A percentile compares a stretch with the other conserved stretches of the same genome.
phyloP scores from a whole-genome alignment of 2,329 filamentous ascomycete species.

The Furcasterigmium sp. region DNA sequence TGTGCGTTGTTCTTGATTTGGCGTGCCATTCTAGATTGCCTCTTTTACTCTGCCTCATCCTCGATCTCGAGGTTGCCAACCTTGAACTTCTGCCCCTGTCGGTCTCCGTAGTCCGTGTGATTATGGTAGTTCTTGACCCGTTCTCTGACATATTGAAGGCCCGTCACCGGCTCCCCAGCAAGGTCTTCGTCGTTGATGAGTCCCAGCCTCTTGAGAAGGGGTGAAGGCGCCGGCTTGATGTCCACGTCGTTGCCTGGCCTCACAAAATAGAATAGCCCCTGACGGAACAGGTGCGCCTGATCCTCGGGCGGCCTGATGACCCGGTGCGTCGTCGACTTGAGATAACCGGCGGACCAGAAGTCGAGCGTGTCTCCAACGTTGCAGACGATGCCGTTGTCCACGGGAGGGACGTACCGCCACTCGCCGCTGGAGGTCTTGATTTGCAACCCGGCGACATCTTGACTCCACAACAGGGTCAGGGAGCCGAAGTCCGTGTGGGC shows the following conservation, averaged over 20 bases:
- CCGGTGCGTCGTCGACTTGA: constrained; percentile 27
- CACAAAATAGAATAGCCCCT: constrained; percentile 30
- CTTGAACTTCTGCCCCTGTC: constrained; percentile 30
- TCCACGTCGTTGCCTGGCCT: constrained; percentile 24
- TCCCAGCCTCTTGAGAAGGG: constrained; percentile 19
- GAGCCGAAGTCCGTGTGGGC: constrained; percentile 47
- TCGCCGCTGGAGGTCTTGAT: constrained; percentile 31
- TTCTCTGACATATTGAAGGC: constrained; percentile 32
- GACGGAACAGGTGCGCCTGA: constrained; percentile 22
- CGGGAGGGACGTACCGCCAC: constrained; percentile 38
- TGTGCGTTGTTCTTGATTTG: too few species aligned
- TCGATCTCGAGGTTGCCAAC: constrained; percentile 33
- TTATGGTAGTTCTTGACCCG: constrained; percentile 34
- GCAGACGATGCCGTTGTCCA: constrained; percentile 38
- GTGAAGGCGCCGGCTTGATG: constrained; percentile 22
- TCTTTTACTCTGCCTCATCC: constrained; percentile 24
- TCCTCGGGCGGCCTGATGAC: constrained; percentile 27
- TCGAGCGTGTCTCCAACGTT: constrained; percentile 30
- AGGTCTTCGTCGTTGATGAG: constrained; percentile 17
- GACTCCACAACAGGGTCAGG: constrained; percentile 48
- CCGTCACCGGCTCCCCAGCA: constrained; percentile 23
- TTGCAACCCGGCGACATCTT: constrained; percentile 48
- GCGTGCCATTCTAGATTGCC: too few species aligned
- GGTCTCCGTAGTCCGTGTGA: constrained; percentile 30
- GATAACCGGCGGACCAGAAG: constrained; percentile 22